A percentile compares a stretch with the other conserved stretches of the same genome.
Conservation (phyloP, 1,284 basidiomycete species). For the Mycena sp. region DNA sequence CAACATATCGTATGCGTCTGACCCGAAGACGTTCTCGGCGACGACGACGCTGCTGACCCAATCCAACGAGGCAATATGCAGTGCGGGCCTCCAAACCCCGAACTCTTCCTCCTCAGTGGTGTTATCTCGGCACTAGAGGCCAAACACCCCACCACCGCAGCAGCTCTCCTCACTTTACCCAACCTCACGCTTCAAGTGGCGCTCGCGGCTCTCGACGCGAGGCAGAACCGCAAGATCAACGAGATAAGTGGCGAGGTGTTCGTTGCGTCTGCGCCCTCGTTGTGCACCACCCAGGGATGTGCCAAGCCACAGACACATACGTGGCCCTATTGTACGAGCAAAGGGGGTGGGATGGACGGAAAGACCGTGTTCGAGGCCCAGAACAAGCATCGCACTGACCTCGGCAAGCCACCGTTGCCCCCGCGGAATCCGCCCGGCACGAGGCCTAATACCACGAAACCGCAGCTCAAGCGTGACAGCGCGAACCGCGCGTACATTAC, state of each 20-base stretch:
- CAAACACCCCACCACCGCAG: too few relatives aligned
- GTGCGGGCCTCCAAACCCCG: neutral
- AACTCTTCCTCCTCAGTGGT: neutral
- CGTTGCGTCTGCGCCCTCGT: neutral
- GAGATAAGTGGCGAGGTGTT: too few relatives aligned
- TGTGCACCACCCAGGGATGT: neutral
- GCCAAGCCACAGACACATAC: neutral
- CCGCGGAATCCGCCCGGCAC: neutral
- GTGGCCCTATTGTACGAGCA: neutral
- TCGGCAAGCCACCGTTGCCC: neutral
- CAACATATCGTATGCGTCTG: too few relatives aligned
- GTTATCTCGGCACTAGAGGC: neutral
- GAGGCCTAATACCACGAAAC: neutral
- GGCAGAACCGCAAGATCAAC: too few relatives aligned
- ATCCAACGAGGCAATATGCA: neutral
- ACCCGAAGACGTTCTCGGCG: too few relatives aligned
- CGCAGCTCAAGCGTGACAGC: neutral
- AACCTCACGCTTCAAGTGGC: too few relatives aligned
- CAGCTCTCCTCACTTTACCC: too few relatives aligned
- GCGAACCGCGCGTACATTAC: neutral
- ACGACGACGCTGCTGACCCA: neutral
- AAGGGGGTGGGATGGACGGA: slow-evolving; percentile 11
- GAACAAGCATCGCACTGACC: neutral
- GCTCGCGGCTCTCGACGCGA: too few relatives aligned
- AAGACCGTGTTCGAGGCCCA: neutral